Percentiles rank a stretch among this genome's conserved stretches.
Conservation (phyloP, 495 filamentous ascomycete species). For the Penicillium manginii region DNA sequence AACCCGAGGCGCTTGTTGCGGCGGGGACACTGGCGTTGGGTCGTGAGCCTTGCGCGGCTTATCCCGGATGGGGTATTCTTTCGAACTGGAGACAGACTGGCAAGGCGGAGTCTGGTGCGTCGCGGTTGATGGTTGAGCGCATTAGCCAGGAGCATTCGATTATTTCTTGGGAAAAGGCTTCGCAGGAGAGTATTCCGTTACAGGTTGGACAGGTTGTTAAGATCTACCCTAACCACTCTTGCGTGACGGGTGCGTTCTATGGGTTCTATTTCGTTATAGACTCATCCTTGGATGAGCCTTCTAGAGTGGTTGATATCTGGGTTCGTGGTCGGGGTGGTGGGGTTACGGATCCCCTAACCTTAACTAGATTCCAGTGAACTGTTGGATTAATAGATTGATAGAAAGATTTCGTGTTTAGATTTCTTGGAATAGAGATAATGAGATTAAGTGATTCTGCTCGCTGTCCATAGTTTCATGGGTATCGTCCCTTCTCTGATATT, state of each 20-base stretch:
- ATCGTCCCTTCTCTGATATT: too few species aligned
- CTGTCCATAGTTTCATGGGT: too few species aligned
- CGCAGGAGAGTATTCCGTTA: constrained; percentile 28
- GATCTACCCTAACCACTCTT: constrained; percentile 86
- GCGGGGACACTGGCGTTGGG: constrained; percentile 75
- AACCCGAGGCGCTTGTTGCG: constrained; percentile 69
- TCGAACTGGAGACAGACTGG: constrained; percentile 56
- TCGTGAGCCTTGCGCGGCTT: constrained; percentile 72
- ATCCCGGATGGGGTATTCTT: constrained; percentile 75
- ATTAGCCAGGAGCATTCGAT: constrained; percentile 46
- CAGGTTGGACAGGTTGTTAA: constrained; percentile 55
- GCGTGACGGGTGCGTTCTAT: constrained; percentile 73
- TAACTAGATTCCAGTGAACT: constrained; percentile 17
- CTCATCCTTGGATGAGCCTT: constrained; percentile 54
- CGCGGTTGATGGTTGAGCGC: constrained; percentile 33
- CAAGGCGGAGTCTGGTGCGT: not conserved
- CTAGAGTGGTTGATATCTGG: constrained; percentile 72
- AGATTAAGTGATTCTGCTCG: too few species aligned
- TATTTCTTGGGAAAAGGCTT: constrained; percentile 29
- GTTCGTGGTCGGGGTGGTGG: constrained; percentile 39
- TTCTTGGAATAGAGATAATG: too few species aligned
- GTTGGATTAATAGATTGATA: not conserved
- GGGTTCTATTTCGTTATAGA: constrained; percentile 81
- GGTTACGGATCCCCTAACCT: constrained; percentile 20
- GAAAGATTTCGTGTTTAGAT: not conserved